phyloP scores from a whole-genome alignment of 1,284 basidiomycete species.

The Dichomitus squalens region DNA sequence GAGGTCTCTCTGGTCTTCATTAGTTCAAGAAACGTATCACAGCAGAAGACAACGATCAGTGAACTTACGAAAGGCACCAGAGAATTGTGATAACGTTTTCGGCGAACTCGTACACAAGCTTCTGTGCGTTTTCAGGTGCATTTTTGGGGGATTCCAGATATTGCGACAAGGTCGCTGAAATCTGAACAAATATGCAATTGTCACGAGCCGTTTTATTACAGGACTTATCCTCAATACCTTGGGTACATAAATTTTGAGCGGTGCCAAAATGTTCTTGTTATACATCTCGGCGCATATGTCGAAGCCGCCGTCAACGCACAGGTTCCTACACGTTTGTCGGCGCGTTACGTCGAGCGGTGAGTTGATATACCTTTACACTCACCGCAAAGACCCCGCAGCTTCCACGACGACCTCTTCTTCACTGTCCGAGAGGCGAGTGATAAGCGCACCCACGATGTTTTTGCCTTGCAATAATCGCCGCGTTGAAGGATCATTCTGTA shows the following conservation, averaged over 20 bases:
- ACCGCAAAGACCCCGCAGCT: conserved; percentile 84
- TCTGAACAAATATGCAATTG: conserved; percentile 45
- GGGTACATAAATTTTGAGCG: conserved; percentile 71
- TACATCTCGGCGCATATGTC: conserved; percentile 96
- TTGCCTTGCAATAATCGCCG: conserved; percentile 86
- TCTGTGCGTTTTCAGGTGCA: conserved; percentile 68
- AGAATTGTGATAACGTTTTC: conserved; percentile 90
- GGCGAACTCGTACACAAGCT: conserved; percentile 82
- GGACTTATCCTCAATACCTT: conserved; percentile 53
- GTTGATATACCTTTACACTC: conserved; percentile 22
- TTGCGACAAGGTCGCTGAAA: conserved; percentile 73
- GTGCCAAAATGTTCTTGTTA: conserved; percentile 88
- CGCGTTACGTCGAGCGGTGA: not conserved
- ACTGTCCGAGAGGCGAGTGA: conserved; percentile 80
- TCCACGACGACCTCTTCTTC: conserved; percentile 88
- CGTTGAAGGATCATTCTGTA: conserved; percentile 87
- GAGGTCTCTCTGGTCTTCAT: conserved; percentile 77
- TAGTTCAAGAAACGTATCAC: conserved; percentile 27
- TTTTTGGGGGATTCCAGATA: conserved; percentile 62
- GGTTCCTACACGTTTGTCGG: conserved; percentile 58
- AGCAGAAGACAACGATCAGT: not conserved
- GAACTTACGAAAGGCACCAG: conserved; percentile 89
- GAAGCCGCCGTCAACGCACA: conserved; percentile 92
- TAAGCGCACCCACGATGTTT: conserved; percentile 86
- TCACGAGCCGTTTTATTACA: conserved; percentile 2